Percentiles rank a stretch among this genome's conserved stretches.
These are phyloP conservation scores for Sutorius eximius DNA, from an alignment of 1,284 basidiomycete genomes.

Conservation along the genomic window DNA sequence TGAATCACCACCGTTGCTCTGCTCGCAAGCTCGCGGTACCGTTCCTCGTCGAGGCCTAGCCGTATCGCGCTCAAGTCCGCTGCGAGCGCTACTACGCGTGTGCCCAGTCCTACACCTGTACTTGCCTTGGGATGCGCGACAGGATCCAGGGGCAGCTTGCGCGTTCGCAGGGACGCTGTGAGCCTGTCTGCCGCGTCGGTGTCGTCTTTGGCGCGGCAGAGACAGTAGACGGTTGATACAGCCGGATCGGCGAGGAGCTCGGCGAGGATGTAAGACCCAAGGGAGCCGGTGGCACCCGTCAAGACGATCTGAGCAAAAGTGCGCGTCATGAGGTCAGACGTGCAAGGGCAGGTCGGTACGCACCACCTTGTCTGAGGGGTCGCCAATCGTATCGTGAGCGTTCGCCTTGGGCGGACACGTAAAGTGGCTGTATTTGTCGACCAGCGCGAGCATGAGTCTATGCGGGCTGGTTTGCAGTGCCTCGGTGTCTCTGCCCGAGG, in stretches of 20 bases:
- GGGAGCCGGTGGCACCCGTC: slow-evolving; percentile 61
- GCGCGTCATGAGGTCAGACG: not conserved
- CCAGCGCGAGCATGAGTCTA: slow-evolving; percentile 25
- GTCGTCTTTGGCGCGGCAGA: slow-evolving; percentile 49
- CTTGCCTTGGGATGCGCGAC: too few species aligned
- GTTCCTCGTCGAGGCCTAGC: slow-evolving; percentile 42
- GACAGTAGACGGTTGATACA: slow-evolving; percentile 49
- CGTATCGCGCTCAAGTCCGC: slow-evolving; percentile 41
- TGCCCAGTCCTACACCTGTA: not conserved
- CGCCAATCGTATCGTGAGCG: not conserved
- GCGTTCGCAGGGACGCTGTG: slow-evolving; percentile 34
- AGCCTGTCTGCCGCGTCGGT: slow-evolving; percentile 40
- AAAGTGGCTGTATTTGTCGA: slow-evolving; percentile 30
- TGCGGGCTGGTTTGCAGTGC: slow-evolving; percentile 8
- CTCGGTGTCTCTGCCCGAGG: slow-evolving; percentile 12
- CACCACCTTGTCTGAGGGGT: slow-evolving; percentile 19
- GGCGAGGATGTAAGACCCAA: slow-evolving; percentile 59
- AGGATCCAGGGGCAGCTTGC: slow-evolving; percentile 20
- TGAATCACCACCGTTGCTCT: slow-evolving; percentile 51
- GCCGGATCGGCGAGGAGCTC: slow-evolving; percentile 40
- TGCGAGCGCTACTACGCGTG: slow-evolving; percentile 43
- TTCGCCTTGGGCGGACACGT: not conserved
- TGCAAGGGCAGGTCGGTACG: not conserved
- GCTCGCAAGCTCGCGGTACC: slow-evolving; percentile 39
- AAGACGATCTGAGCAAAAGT: slow-evolving; percentile 38